phyloP scores from a whole-genome alignment of 2,329 filamentous ascomycete species.

The Diaporthe batatas region DNA sequence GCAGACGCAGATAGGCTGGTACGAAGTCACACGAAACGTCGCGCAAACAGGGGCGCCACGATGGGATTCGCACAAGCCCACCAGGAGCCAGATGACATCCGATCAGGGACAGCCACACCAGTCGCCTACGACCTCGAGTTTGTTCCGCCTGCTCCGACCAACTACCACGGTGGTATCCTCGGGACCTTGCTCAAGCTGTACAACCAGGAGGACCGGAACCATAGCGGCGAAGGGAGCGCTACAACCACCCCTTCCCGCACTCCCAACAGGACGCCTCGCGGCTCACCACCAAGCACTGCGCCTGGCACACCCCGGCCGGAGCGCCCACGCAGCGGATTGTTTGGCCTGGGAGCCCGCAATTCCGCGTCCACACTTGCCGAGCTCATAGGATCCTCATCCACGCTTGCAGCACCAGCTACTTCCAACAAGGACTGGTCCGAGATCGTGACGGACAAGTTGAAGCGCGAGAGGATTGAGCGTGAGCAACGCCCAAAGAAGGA shows the following conservation, averaged over 20 bases:
- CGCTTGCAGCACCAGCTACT: slow-evolving; percentile 62
- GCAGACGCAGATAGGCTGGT: slow-evolving; percentile 39
- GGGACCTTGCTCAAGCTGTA: slow-evolving; percentile 80
- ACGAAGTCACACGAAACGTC: slow-evolving; percentile 40
- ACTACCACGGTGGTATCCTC: slow-evolving; percentile 81
- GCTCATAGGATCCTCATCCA: slow-evolving; percentile 67
- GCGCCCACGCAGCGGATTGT: slow-evolving; percentile 50
- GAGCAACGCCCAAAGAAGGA: slow-evolving; percentile 42
- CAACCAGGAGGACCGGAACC: slow-evolving; percentile 59
- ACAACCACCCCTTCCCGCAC: slow-evolving; percentile 58
- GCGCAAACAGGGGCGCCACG: slow-evolving; percentile 5
- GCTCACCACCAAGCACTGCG: slow-evolving; percentile 56
- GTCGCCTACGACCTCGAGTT: slow-evolving; percentile 73
- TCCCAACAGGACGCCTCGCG: slow-evolving; percentile 57
- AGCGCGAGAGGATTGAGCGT: slow-evolving; percentile 43
- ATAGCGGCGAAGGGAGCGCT: slow-evolving; percentile 54
- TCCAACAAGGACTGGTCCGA: slow-evolving; percentile 56
- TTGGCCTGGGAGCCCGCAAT: slow-evolving; percentile 58
- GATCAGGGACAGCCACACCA: slow-evolving; percentile 53
- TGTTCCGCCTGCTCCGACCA: slow-evolving; percentile 70
- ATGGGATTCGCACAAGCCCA: not conserved
- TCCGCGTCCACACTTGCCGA: slow-evolving; percentile 63
- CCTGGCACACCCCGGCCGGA: slow-evolving; percentile 49
- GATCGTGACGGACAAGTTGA: slow-evolving; percentile 51
- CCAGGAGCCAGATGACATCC: slow-evolving; percentile 3